Conservation (phyloP, 441 rosid genomes). For the Arabidopsis hybrid region DNA sequence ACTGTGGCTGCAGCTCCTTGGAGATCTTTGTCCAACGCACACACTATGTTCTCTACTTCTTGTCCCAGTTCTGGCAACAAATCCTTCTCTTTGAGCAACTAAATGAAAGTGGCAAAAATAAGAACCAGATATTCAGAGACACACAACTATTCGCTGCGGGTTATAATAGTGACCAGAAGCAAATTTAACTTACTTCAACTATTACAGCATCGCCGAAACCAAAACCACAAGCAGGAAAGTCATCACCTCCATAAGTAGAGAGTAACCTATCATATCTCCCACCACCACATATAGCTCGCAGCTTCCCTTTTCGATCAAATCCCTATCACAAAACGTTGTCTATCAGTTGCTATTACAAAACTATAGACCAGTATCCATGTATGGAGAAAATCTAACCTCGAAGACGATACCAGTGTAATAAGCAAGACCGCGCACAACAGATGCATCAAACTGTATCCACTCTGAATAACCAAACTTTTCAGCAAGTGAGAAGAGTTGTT, state of each 20-base stretch:
- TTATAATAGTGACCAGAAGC: background rate
- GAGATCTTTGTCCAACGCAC: slow-evolving; percentile 77
- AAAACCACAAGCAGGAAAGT: slow-evolving; percentile 94
- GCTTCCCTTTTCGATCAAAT: slow-evolving; percentile 82
- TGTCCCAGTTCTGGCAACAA: slow-evolving; percentile 66
- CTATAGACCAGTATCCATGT: slow-evolving; percentile 1
- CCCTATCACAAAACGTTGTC: slow-evolving; percentile 52
- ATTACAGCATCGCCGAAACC: slow-evolving; percentile 97
- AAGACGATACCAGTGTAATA: slow-evolving; percentile 94
- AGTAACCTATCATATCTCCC: slow-evolving; percentile 86
- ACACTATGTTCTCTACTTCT: slow-evolving; percentile 76
- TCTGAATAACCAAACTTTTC: slow-evolving; percentile 87
- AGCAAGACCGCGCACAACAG: slow-evolving; percentile 93
- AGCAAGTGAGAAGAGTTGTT: slow-evolving; percentile 78
- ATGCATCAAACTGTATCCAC: slow-evolving; percentile 97
- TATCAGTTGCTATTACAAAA: background rate
- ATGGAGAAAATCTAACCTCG: slow-evolving; percentile 66
- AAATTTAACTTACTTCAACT: slow-evolving; percentile 68
- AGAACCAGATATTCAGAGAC: slow-evolving; percentile 9
- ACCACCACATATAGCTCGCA: slow-evolving; percentile 95
- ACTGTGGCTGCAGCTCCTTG: slow-evolving; percentile 83
- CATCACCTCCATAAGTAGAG: slow-evolving; percentile 93
- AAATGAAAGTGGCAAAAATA: slow-evolving; percentile 6
- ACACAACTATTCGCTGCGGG: background rate
- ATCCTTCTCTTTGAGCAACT: slow-evolving; percentile 88